Conservation (phyloP, 352 stramenopile species). For the Nothophytophthora sp. region DNA sequence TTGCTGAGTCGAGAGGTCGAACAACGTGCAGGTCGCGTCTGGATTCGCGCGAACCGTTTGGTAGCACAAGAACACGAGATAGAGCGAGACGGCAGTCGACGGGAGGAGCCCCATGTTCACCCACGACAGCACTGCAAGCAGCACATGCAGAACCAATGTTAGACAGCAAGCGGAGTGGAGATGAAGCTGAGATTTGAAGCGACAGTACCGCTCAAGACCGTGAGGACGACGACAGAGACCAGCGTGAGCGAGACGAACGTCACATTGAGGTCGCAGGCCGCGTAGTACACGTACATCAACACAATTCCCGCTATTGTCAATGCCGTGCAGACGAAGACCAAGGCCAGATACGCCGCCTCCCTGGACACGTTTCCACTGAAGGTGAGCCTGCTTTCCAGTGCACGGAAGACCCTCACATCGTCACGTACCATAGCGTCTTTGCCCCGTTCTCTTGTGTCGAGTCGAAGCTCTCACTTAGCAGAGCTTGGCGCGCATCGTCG, state of each 20-base stretch:
- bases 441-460: constrained; percentile 17
- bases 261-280: constrained; percentile 50
- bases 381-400: too few species aligned
- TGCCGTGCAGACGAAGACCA: constrained; percentile 39
- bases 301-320: constrained; percentile 41
- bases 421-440: constrained; percentile 25
- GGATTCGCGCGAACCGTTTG: constrained; percentile 71
- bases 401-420: not conserved
- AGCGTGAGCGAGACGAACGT: constrained; percentile 64
- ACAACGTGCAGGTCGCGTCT: constrained; percentile 40
- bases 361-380: too few species aligned
- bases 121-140: constrained; percentile 50
- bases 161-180: too few species aligned
- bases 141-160: too few species aligned
- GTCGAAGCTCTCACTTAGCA: constrained; percentile 38
- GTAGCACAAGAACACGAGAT: constrained; percentile 74
- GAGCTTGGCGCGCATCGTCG: constrained; percentile 45
- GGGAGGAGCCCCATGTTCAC: constrained; percentile 65
- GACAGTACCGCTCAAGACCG: constrained; percentile 62
- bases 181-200: too few species aligned
- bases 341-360: constrained; percentile 54
- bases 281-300: constrained; percentile 58
- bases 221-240: constrained; percentile 43
- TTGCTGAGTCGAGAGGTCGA: constrained; percentile 27
- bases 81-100: constrained; percentile 50